Evolutionary conservation across 805 yeast species (phyloP), one percentile per base, ranked within the genome.

Genomic region (Schwanniomyces vanrijiae): DNA sequence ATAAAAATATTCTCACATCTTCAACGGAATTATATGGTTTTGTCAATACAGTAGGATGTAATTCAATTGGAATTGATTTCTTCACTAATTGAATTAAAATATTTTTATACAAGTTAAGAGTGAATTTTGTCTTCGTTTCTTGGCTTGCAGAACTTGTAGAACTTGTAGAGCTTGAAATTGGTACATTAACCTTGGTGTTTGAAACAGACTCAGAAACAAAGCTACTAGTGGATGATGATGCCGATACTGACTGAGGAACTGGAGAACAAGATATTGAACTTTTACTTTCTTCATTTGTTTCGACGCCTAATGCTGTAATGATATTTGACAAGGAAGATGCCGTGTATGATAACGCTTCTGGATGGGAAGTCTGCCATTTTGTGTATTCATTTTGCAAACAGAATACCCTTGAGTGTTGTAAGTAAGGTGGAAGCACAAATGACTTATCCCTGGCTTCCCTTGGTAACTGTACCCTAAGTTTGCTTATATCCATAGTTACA

Each of bases 391-490:
- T 80, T 60, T 79, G 77, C 51, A 90, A 67, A 64, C 89, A 96
- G 65, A 88, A 90, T 20, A 86, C 77, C 38, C 83, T 75, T 2
- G 96, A 87, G 53, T 84, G 84, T 61, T 84, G 88, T 48, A 91
- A 67, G 61, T 85, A 88, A 4, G 79, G 73, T 0, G 96, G 96
- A 46, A 90, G 73, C 4, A 75, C 77, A 47, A 86, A 83, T 9
- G 81, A 77, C 60, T 86, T 82, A 60, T 88, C 96, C 35, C 89
- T 74, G 6, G 96, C 88, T 62, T 90, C 96, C 41, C 95, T 76
- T 10, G 87, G 86, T 29, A 91, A 68, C 58, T 84, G 86, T 41
- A 91, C 91, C 49, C 90, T 76, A 41, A 90, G 69, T 56, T 84
- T 84, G 84, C 86, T 83, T 9, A 85, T 75, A 58, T 82, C 81